Evolutionary conservation across 1,284 basidiomycete genomes (phyloP).

Genomic region (Blastosporella zonata): DNA sequence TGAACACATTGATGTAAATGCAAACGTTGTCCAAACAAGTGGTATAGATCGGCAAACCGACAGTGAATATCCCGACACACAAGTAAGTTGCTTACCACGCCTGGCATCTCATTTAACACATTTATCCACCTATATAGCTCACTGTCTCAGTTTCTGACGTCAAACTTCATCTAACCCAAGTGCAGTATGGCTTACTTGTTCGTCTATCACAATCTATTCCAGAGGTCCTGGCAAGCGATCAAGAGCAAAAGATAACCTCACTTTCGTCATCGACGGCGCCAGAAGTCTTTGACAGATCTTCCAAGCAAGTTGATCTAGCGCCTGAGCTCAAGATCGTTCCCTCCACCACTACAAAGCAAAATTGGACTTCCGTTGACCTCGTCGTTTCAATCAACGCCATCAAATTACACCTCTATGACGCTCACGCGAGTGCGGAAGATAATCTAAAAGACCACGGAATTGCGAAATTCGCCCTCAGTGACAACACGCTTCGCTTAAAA

Average conservation of each 20-base stretch:
- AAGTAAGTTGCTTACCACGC: conserved; percentile 43
- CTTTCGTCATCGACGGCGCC: conserved; percentile 19
- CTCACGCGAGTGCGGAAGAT: conserved; percentile 54
- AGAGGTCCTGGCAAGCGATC: conserved; percentile 53
- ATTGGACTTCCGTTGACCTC: conserved; percentile 75
- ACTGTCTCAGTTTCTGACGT: conserved; percentile 85
- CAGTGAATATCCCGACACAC: conserved; percentile 60
- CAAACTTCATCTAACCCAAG: conserved; percentile 84
- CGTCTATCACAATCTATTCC: conserved; percentile 74
- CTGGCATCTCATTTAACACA: not conserved
- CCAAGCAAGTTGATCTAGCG: conserved; percentile 41
- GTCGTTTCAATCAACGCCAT: conserved; percentile 74
- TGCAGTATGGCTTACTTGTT: conserved; percentile 85
- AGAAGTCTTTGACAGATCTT: not conserved
- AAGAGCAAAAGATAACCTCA: conserved; percentile 35
- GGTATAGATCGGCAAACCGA: conserved; percentile 50
- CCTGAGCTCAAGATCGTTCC: conserved; percentile 48
- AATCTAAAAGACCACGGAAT: conserved; percentile 81
- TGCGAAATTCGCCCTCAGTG: conserved; percentile 81
- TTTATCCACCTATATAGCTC: conserved; percentile 45
- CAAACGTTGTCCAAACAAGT: conserved; percentile 66
- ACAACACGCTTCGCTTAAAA: conserved; percentile 81
- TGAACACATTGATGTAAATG: conserved; percentile 84
- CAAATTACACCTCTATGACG: conserved; percentile 91
- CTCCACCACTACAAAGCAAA: conserved; percentile 23